These are phyloP conservation scores for Populus hybrid DNA, from an alignment of 441 rosid species.

Conservation along the genomic window DNA sequence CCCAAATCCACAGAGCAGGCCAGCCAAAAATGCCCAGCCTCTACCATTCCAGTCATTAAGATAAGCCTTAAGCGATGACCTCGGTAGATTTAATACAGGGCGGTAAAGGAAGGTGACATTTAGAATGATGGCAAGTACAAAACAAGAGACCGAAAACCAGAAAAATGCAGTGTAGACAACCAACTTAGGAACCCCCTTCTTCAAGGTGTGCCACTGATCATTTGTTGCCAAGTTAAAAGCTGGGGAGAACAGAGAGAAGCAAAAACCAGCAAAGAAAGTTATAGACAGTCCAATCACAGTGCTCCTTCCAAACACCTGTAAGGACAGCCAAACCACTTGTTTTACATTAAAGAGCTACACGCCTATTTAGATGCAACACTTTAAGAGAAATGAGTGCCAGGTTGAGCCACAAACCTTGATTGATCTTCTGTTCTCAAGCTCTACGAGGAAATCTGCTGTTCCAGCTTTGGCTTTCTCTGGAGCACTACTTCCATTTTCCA, in stretches of 20 bases:
- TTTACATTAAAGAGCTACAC: neutral
- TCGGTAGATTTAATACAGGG: constrained; percentile 61
- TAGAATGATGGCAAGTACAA: constrained; percentile 55
- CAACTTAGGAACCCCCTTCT: constrained; percentile 28
- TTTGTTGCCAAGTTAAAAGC: constrained; percentile 91
- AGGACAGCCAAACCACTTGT: constrained; percentile 2
- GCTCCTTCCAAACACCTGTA: constrained; percentile 82
- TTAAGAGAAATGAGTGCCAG: neutral
- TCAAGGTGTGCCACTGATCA: constrained; percentile 77
- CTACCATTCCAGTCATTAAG: constrained; percentile 76
- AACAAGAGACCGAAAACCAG: constrained; percentile 79
- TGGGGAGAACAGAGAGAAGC: constrained; percentile 93
- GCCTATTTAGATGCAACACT: neutral
- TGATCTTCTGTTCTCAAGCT: constrained; percentile 75
- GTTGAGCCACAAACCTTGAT: constrained; percentile 54
- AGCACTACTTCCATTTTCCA: constrained; percentile 37
- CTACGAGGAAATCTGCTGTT: constrained; percentile 65
- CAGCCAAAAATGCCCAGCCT: constrained; percentile 87
- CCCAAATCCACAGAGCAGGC: constrained; percentile 75
- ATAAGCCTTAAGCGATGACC: constrained; percentile 67
- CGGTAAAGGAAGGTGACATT: constrained; percentile 61
- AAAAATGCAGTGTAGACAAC: constrained; percentile 81
- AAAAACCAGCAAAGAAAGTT: constrained; percentile 74
- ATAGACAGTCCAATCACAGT: constrained; percentile 56
- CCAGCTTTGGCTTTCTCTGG: constrained; percentile 53